These are phyloP conservation scores for Kodamaea leandrae DNA, from an alignment of 805 yeast species.

Conservation along the genomic window DNA sequence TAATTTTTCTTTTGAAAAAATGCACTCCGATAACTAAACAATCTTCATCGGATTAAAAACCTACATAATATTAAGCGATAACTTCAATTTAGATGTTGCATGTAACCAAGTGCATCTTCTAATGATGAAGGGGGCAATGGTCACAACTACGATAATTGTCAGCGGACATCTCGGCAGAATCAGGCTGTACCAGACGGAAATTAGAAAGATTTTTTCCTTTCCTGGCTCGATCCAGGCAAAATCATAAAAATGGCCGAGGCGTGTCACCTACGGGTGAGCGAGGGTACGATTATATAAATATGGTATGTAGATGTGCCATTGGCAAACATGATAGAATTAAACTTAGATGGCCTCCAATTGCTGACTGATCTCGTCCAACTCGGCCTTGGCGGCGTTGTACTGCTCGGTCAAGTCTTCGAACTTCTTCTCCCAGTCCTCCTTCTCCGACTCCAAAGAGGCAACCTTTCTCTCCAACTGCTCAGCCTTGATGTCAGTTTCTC, in stretches of 20 bases:
- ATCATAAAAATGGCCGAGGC: not conserved
- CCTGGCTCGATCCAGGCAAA: not conserved
- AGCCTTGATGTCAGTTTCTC: slow-evolving; percentile 93
- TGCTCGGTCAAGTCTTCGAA: slow-evolving; percentile 83
- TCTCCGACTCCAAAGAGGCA: slow-evolving; percentile 86
- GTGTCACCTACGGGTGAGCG: not conserved
- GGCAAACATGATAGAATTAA: slow-evolving; percentile 4
- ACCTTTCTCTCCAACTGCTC: slow-evolving; percentile 96
- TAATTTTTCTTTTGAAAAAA: not conserved
- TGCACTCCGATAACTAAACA: too few species aligned
- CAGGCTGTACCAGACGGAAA: too few species aligned
- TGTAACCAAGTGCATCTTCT: too few species aligned
- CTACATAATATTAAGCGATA: too few species aligned
- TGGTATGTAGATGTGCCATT: slow-evolving; percentile 1
- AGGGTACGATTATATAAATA: slow-evolving; percentile 2
- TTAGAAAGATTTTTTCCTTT: not conserved
- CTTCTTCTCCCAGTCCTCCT: slow-evolving; percentile 86
- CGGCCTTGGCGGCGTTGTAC: slow-evolving; percentile 82
- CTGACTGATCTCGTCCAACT: slow-evolving; percentile 93
- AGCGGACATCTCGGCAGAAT: too few species aligned
- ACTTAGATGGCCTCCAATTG: slow-evolving; percentile 77
- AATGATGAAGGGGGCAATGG: too few species aligned
- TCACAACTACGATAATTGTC: too few species aligned
- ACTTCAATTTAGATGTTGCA: too few species aligned
- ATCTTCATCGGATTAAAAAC: too few species aligned